Evolutionary conservation across 2,329 filamentous ascomycete species (phyloP).

Genomic region (Exophiala viscosa): DNA sequence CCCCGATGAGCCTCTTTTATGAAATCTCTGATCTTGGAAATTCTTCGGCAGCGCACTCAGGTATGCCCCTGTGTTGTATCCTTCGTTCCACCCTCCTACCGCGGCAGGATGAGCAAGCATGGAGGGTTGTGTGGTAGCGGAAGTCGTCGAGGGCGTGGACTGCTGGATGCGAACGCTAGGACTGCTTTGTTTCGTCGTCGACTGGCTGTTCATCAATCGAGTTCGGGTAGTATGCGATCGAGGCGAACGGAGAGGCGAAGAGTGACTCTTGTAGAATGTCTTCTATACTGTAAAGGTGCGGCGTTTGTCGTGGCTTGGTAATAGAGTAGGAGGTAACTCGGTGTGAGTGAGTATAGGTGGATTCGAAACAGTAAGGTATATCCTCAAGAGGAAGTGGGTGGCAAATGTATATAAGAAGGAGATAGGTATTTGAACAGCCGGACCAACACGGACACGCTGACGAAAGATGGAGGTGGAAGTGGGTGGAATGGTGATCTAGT

Average conservation of each 20-base stretch:
- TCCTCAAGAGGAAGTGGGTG: constrained; percentile 11
- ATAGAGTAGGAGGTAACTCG: constrained; percentile 7
- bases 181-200: constrained; percentile 12
- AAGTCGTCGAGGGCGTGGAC: constrained; percentile 19
- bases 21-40: constrained; percentile 29
- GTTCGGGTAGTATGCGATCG: constrained; percentile 5
- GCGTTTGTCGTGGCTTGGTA: constrained; percentile 17
- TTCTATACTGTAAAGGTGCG: not conserved
- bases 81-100: constrained; percentile 27
- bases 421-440: constrained; percentile 17
- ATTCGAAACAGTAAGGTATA: constrained; percentile 13
- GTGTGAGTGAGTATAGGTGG: constrained; percentile 7
- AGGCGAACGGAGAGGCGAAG: constrained; percentile 15
- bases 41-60: constrained; percentile 27
- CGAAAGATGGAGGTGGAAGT: constrained; percentile 17
- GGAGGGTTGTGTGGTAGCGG: constrained; percentile 18
- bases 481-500: constrained; percentile 1
- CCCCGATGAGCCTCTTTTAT: constrained; percentile 41
- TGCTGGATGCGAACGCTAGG: constrained; percentile 26
- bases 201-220: constrained; percentile 21
- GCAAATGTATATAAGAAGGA: constrained; percentile 21
- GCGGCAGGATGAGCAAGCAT: constrained; percentile 25
- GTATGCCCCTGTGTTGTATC: constrained; percentile 17
- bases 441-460: constrained; percentile 8
- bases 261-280: not conserved